Conservation (phyloP, 352 stramenopile genomes). For the Globisporangium apiculatum region DNA sequence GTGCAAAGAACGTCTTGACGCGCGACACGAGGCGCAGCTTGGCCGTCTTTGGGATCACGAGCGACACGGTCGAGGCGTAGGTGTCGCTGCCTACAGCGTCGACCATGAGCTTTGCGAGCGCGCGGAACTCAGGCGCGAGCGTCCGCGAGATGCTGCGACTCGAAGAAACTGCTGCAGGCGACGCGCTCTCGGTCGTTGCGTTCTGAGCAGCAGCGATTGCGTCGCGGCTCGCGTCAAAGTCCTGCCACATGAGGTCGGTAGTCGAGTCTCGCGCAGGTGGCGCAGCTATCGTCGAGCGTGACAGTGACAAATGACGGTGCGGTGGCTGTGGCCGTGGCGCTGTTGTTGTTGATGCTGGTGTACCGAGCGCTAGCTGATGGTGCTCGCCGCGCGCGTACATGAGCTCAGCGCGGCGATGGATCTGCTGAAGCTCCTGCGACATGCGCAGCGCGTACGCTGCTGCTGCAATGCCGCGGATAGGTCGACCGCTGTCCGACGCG, state of each 20-base stretch:
- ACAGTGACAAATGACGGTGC: conserved; percentile 10
- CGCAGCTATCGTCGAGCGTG: conserved; percentile 19
- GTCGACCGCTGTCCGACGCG: conserved; percentile 28
- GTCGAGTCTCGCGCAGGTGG: conserved; percentile 5
- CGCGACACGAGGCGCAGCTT: conserved; percentile 60
- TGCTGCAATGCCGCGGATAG: conserved; percentile 44
- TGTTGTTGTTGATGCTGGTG: too few species aligned
- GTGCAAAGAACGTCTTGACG: conserved; percentile 67
- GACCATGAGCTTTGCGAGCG: conserved; percentile 58
- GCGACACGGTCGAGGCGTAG: conserved; percentile 66
- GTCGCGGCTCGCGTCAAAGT: conserved; percentile 42
- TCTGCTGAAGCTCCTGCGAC: conserved; percentile 67
- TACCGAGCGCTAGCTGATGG: conserved; percentile 15
- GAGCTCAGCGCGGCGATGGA: conserved; percentile 54
- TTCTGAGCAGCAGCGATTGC: conserved; percentile 21
- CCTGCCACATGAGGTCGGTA: conserved; percentile 56
- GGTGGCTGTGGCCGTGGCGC: background rate
- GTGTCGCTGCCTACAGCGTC: conserved; percentile 64
- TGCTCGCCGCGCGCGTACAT: conserved; percentile 73
- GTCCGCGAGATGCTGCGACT: conserved; percentile 21
- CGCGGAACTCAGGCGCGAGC: conserved; percentile 49
- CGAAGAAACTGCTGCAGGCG: background rate
- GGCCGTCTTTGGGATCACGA: conserved; percentile 72
- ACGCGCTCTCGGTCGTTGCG: background rate
- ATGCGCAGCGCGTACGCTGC: conserved; percentile 67